Evolutionary conservation across 2,329 filamentous ascomycete genomes (phyloP), one percentile per base, ranked within the genome.

Genomic region (Paraphoma sp.): DNA sequence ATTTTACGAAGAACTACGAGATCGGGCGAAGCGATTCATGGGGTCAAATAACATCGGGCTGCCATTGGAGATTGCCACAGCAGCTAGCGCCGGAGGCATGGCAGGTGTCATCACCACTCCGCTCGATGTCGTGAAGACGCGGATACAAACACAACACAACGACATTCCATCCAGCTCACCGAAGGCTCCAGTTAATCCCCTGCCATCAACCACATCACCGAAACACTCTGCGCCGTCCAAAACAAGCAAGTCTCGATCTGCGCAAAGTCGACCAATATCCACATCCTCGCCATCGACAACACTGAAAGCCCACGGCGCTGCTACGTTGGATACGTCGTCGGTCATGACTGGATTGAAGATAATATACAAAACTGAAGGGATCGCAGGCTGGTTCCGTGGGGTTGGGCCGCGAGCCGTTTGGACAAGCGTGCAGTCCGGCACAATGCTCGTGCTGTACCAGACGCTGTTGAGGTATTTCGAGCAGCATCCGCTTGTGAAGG

Each of bases 381-480:
- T 98, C 14, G 86, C 85, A 2, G 96, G 95, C 1, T 96, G 92
- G 88, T 99, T 99, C 78, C 87, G 95, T 55, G 95, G 95, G 28
- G 94, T 99, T 1, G 94, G 94, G 0, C 95, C 95, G 1, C 87
- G 95, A 51, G 89, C 89, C 54, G 92, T 98, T 12, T 99, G 95
- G 95, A 99, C 95, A 18, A 97, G 94, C 71, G 92, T 98, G 55
- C 95, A 99, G 81, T 97, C 91, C 71, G 91, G 93, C 42, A 96
- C 92, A 64, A 98, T 98, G 94, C 82, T 98, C 73, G 93, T 98
- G 67, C 82, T 97, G 75, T 98, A 98, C 77, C 94, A 98, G 80
- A 90, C 89, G 57, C 82, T 98, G 53, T 79, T 98, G 72, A 88
- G 90, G 69, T 87, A 89, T 77, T 84, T 98, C 64, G 90, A 93